Base-by-base conservation (phyloP, 305 asterid species). In the Withania somnifera region DNA sequence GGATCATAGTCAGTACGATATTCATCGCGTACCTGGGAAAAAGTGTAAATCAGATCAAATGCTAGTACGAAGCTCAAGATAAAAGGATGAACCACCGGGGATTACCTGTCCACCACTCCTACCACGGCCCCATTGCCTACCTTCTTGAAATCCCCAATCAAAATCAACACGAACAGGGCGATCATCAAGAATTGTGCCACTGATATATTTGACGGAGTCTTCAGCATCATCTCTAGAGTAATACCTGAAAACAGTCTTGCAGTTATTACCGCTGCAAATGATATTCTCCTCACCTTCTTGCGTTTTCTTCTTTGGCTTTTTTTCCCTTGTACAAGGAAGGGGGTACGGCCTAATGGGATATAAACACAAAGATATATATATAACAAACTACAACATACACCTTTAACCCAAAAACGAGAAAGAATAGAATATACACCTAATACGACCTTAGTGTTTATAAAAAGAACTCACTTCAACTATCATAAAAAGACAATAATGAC, bases 51-150 rank as follows among this genome's bases (percentile, higher is more conserved):
- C 76, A 71, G 82, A 28, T 22, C 54, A 52, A 34, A 15, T 11
- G 22, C 34, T 50, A 42, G 71, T 14, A 76, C 17, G 32, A 60
- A 24, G 71, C 56, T 56, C 14, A 28, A 78, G 61, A 69, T 26
- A 45, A 78, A 63, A 78, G 50, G 22, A 53, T 73, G 28, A 75
- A 50, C 22, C 40, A 15, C 53, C 5, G 45, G 61, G 79, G 34
- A 83, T 89, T 86, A 94, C 99, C 92, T 96, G 99, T 45, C 98
- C 98, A 83, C 99, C 99, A 84, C 99, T 94, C 87, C 90, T 87
- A 50, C 99, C 99, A 82, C 99, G 98, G 26, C 98, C 99, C 99
- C 98, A 96, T 84, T 96, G 99, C 82, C 99, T 87, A 77, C 99
- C 98, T 84, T 96, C 98, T 86, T 90, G 95, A 81, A 94, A 96